Evolutionary conservation across 2,329 filamentous ascomycete genomes (phyloP), one percentile per base, ranked within the genome.

Genomic region (Fusarium gaditjirri): DNA sequence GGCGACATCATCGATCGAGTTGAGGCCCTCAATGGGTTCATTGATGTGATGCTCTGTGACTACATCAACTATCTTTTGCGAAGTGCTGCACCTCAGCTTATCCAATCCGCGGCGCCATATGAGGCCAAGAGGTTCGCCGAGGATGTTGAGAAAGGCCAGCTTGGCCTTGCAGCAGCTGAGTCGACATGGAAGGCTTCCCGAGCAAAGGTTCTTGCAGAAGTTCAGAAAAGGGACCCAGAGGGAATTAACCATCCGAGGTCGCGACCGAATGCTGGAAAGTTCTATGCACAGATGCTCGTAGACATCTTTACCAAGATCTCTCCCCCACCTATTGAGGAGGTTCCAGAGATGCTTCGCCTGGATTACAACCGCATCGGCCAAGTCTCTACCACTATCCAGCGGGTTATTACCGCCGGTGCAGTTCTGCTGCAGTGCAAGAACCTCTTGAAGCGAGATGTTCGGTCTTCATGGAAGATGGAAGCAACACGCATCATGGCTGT

Each of bases 361-460:
- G 93, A 96, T 74, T 79, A 85, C 43, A 87, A 86, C 58, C 91
- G 93, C 21, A 88, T 94, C 44, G 80, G 75, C 41, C 72, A 81
- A 38, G 77, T 84, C 14, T 84, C 83, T 1, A 77, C 71, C 25
- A 81, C 75, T 72, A 76, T 83, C 1, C 81, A 82, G 49, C 88
- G 90, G 47, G 91, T 95, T 74, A 88, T 93, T 27, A 92, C 92
- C 2, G 88, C 92, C 7, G 92, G 92, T 3, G 91, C 93, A 0
- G 91, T 95, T 52, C 84, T 95, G 33, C 83, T 95, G 19, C 94
- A 94, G 56, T 92, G 91, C 80, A 96, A 96, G 84, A 95, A 94
- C 74, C 85, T 95, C 12, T 87, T 96, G 36, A 95, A 94, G 81
- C 90, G 93, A 21, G 93, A 95, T 77, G 92, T 94, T 7, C 90